phyloP scores from a whole-genome alignment of 495 filamentous ascomycete genomes.

The Daldinia grandis region DNA sequence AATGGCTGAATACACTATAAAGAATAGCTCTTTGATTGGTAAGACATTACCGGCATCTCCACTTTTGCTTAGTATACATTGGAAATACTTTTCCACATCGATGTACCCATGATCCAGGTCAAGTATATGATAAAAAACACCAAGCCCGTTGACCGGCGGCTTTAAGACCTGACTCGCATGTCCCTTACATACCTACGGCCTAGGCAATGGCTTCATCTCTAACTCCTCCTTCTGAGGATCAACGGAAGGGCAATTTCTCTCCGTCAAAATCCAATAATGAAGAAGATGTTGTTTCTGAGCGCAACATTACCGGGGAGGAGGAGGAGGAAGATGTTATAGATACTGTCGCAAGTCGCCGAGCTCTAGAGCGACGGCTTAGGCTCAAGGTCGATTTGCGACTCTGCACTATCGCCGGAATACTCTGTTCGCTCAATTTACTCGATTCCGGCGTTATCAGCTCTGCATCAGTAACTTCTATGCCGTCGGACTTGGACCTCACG shows the following conservation, averaged over 20 bases:
- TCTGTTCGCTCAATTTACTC: slow-evolving; percentile 76
- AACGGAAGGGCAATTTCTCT: slow-evolving; percentile 7
- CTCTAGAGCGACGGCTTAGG: slow-evolving; percentile 55
- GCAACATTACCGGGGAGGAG: slow-evolving; percentile 22
- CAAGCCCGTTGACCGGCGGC: slow-evolving; percentile 7
- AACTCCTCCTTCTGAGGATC: neutral
- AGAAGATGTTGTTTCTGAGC: slow-evolving; percentile 27
- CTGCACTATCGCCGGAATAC: slow-evolving; percentile 76
- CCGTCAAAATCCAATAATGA: slow-evolving; percentile 17
- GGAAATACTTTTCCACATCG: slow-evolving; percentile 24
- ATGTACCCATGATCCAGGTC: neutral
- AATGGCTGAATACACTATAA: slow-evolving; percentile 26
- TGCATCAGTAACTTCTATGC: slow-evolving; percentile 79
- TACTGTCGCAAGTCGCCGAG: slow-evolving; percentile 5
- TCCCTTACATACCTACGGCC: neutral
- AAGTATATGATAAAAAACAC: slow-evolving; percentile 31
- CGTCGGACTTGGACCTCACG: slow-evolving; percentile 68
- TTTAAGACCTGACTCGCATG: slow-evolving; percentile 4
- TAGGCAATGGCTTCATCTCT: slow-evolving; percentile 23
- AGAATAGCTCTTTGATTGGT: slow-evolving; percentile 26
- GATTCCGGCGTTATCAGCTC: slow-evolving; percentile 81
- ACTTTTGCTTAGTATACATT: slow-evolving; percentile 40
- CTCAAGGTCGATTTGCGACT: slow-evolving; percentile 76
- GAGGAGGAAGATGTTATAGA: slow-evolving; percentile 11
- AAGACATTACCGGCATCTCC: slow-evolving; percentile 23